Base-by-base conservation (phyloP, 768 basidiomycete species). In the Auricularia heimuer region DNA sequence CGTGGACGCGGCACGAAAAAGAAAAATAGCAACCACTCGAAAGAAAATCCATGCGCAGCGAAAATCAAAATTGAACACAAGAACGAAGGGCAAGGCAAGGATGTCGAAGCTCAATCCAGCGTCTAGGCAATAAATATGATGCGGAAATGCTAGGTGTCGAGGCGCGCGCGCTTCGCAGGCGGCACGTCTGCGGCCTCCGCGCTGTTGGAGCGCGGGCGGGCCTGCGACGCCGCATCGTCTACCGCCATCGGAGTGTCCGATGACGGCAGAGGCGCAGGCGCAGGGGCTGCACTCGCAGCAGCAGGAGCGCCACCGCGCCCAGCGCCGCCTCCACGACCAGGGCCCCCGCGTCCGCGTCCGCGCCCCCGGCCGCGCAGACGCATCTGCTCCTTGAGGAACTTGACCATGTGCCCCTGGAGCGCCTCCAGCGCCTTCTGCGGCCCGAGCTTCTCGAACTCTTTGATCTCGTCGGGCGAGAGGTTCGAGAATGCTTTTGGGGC, bases 401-500 rank as follows among this genome's bases (percentile, higher is more conserved):
- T 83, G 54, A 93, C 90, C 73, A 95, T 91, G 70, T 94, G 89
- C 2, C 83, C 85, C 67, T 93, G 92, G 64, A 96, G 77, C 24
- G 92, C 86, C 68, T 85, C 83, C 62, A 96, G 76, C 4, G 94
- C 92, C 68, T 88, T 86, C 72, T 88, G 84, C 0, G 92, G 90
- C 2, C 92, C 92, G 73, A 94, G 83, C 63, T 82, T 81, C 74
- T 94, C 89, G 34, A 95, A 77, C 56, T 89, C 87, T 65, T 81
- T 82, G 54, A 96, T 76, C 73, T 88, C 88, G 67, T 88, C 86
- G 54, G 81, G 78, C 3, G 88, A 84, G 12, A 96, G 81, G 64
- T 86, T 86, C 8, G 87, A 82, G 71, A 97, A 97, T 39, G 96
- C 88, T 24, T 82, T 81, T 2, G 94, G 94, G 70, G 92, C 90